Evolutionary conservation across 768 basidiomycete species (phyloP), one percentile per base, ranked within the genome.

Genomic region (Pleurotus eryngii): DNA sequence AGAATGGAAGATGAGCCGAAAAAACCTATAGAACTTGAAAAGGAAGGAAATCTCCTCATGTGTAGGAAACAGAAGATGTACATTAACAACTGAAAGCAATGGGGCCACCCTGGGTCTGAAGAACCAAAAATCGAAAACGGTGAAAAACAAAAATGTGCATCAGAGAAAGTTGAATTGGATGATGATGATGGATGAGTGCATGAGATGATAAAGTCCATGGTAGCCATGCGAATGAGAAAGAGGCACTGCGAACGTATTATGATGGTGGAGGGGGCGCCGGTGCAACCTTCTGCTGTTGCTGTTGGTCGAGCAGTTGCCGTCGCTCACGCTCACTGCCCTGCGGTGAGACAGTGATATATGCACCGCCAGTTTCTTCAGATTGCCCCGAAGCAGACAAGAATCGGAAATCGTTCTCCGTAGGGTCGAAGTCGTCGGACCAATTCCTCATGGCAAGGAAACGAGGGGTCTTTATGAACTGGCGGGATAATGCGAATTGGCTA

Each of bases 291-390:
- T 27, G 30, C 20, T 37, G 18, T 18, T 45, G 18, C 18, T 40
- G 46, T 27, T 56, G 54, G 26, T 43, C 40, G 20, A 46, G 40
- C 14, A 18, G 71, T 67, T 79, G 68, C 37, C 76, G 72, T 60
- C 81, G 80, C 69, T 83, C 82, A 63, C 85, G 83, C 70, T 92
- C 88, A 66, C 84, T 85, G 26, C 84, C 92, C 65, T 84, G 84
- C 62, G 89, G 87, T 42, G 92, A 93, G 53, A 94, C 77, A 14
- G 92, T 94, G 64, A 93, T 85, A 67, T 94, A 93, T 14, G 92
- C 89, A 49, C 92, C 87, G 58, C 92, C 92, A 43, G 82, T 76
- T 71, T 92, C 91, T 63, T 92, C 89, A 12, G 79, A 71, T 17
- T 56, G 71, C 47, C 68, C 75, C 43, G 70, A 70, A 57, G 74